Evolutionary conservation across 176 grass and related monocot species (phyloP), one percentile per base, ranked within the genome.

Genomic region (Elaeis guineensis): DNA sequence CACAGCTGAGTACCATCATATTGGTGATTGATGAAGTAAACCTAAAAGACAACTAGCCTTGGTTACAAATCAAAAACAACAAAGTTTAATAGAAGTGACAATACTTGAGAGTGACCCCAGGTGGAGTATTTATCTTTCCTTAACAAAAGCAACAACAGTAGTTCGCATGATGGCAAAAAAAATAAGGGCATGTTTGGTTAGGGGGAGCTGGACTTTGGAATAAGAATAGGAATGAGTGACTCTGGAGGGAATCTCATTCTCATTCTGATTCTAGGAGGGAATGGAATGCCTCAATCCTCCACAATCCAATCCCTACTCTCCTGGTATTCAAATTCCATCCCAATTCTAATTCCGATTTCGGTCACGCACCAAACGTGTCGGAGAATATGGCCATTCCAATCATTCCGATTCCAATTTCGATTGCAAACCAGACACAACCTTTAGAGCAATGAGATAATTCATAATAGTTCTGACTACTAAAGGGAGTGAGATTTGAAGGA

Each of bases 21-120:
- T 19, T 84, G 78, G 67, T 98, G 87, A 78, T 89, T 92, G 77
- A 98, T 89, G 57, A 97, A 97, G 66, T 97, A 98, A 17, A 98
- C 93, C 93, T 98, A 57, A 21, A 82, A 80, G 44, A 72, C 35
- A 44, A 44, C 11, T 44, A 44, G 8, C 35, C 35, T 39, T 17
- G 35, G 52, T 19, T 68, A 15, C 9, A 6, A 21, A 21, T 11
- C 35, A 8, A 8, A 21, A 5, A 68, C 16, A 56, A 30, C 16
- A 55, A 67, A 61, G 23, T 18, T 8, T 60, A 20, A 68, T 32
- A 35, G 0, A 68, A 35, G 1, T 54, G 28, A 21, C 11, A 30
- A 28, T 8, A 8, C 23, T 15, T 2, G 49, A 51, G 35, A 58
- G 51, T 0, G 7, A 64, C 6, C 21, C 22, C 9, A 12, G 35